Evolutionary conservation across 768 basidiomycete species (phyloP), one percentile per base, ranked within the genome.

Genomic region (Phlegmacium glaucopus): DNA sequence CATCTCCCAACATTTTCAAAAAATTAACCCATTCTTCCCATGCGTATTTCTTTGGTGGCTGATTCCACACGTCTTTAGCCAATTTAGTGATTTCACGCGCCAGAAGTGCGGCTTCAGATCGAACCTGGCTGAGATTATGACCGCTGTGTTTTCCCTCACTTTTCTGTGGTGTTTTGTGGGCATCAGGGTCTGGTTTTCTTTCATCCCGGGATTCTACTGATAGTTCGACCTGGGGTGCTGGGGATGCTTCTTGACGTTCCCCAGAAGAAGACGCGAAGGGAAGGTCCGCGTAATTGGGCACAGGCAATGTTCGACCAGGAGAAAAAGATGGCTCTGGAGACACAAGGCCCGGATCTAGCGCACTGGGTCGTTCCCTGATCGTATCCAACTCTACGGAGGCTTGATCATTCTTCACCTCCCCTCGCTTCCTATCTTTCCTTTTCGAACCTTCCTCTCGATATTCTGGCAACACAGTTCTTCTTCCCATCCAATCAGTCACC

Each of bases 11-110:
- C 47, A 74, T 50, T 11, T 51, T 51, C 29, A 73, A 48, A 61
- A 64, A 70, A 13, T 30, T 35, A 26, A 54, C 52, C 72, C 71
- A 72, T 37, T 72, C 66, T 11, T 66, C 60, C 71, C 72, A 71
- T 1, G 49, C 50, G 49, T 71, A 73, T 50, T 59, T 58, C 26
- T 52, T 54, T 10, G 53, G 53, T 3, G 67, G 60, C 7, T 51
- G 59, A 12, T 45, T 50, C 11, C 59, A 53, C 6, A 67, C 55
- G 55, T 72, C 67, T 30, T 52, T 50, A 2, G 69, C 61, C 4
- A 72, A 49, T 8, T 47, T 48, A 5, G 48, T 53, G 22, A 74
- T 61, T 41, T 68, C 66, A 15, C 44, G 54, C 27, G 68, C 56
- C 11, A 71, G 51, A n/a, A 54, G 51, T 9, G 64, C 59, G 6